Evolutionary conservation across 129 eudicot genomes (phyloP).

Genomic region (Scalesia atractyloides): DNA sequence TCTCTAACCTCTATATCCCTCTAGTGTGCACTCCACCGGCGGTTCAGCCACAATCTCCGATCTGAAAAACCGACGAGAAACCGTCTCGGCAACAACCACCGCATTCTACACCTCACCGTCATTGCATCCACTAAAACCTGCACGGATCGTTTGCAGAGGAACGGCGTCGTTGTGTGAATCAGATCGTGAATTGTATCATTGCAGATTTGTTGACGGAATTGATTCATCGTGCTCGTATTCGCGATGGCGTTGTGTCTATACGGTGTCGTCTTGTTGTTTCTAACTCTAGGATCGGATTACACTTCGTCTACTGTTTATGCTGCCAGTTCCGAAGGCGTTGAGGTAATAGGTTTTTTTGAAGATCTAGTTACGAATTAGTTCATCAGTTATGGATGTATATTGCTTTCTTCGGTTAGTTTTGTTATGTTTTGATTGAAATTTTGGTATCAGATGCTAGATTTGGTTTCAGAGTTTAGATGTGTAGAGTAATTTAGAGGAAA

Average conservation of each 20-base stretch:
- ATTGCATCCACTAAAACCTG: conserved; percentile 27
- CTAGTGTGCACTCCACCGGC: conserved; percentile 14
- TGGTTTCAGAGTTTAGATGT: not conserved
- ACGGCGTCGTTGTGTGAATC: conserved; percentile 35
- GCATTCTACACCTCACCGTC: conserved; percentile 11
- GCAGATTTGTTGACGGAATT: conserved; percentile 69
- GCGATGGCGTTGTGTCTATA: conserved; percentile 76
- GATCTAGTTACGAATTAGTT: not conserved
- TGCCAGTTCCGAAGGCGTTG: conserved; percentile 83
- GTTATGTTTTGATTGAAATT: not conserved
- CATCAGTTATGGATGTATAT: not conserved
- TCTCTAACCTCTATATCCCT: conserved; percentile 6
- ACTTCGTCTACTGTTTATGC: conserved; percentile 53
- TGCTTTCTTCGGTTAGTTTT: conserved; percentile 2
- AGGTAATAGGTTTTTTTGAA: conserved; percentile 42
- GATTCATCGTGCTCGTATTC: conserved; percentile 61
- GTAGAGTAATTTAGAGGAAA: conserved; percentile 1
- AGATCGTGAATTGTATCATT: conserved; percentile 36
- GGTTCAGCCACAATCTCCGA: conserved; percentile 31
- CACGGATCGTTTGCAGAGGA: conserved; percentile 60
- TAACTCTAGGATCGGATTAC: conserved; percentile 66
- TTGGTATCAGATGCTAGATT: not conserved
- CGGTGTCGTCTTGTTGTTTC: conserved; percentile 62
- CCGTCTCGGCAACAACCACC: conserved; percentile 54
- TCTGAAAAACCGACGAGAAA: conserved; percentile 15